phyloP scores from a whole-genome alignment of 106 monocot genomes.

The Acorus calamus region DNA sequence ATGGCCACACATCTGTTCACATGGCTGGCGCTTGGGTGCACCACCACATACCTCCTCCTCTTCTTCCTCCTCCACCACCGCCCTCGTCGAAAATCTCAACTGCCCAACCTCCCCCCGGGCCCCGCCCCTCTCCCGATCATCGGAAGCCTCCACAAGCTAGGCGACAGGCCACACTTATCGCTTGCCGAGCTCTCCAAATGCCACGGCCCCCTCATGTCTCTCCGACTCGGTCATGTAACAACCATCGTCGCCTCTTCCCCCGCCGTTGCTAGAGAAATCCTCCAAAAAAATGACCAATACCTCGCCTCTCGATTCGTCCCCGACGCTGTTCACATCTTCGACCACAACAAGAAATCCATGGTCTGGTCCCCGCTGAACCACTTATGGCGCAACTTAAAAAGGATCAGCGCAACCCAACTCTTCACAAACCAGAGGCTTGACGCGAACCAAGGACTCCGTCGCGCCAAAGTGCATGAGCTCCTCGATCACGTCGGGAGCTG shows the following conservation, averaged over 20 bases:
- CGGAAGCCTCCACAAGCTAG: conserved; percentile 30
- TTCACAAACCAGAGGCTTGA: no score
- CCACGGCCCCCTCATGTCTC: conserved; percentile 39
- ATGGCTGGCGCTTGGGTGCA: no score
- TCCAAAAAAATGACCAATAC: conserved; percentile 28
- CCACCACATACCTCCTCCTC: no score
- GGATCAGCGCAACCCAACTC: not conserved
- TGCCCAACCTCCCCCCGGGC: conserved; percentile 24
- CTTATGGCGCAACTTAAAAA: not conserved
- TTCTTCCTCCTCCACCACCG: no score
- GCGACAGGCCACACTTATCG: conserved; percentile 32
- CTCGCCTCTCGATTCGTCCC: conserved; percentile 20
- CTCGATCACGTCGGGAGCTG: no score
- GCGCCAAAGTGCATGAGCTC: no score
- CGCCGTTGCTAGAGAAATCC: conserved; percentile 24
- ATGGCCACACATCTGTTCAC: no score
- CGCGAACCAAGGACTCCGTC: no score
- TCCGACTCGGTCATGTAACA: conserved; percentile 30
- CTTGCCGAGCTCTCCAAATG: conserved; percentile 26
- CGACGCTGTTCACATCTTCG: conserved; percentile 10
- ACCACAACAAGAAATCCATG: conserved; percentile 1
- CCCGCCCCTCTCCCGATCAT: conserved; percentile 28
- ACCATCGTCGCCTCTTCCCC: conserved; percentile 34
- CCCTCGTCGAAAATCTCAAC: no score
- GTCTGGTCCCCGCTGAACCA: conserved; percentile 1